phyloP scores from a whole-genome alignment of 768 basidiomycete genomes.

The Lactifluus rugatus region DNA sequence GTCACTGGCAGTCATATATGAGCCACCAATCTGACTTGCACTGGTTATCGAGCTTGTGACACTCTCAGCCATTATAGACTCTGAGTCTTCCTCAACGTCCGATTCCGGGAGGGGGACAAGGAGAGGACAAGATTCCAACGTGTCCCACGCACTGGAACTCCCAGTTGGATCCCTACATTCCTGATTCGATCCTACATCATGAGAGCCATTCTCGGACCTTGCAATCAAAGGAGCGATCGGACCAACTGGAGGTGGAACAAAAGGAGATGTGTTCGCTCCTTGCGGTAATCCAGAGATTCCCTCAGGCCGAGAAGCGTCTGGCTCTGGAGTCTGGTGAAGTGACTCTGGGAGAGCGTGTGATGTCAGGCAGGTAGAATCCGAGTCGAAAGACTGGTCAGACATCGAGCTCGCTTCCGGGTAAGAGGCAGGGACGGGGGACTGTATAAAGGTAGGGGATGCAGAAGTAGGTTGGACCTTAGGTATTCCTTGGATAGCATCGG shows the following conservation, averaged over 20 bases:
- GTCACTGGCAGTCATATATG: background rate
- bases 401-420: background rate
- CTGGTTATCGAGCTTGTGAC: background rate
- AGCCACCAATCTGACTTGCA: background rate
- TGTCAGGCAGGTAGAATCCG: background rate
- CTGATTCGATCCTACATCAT: background rate
- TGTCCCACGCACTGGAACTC: background rate
- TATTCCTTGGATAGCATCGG: background rate
- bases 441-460: background rate
- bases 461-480: background rate
- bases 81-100: slow-evolving; percentile 1
- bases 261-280: background rate
- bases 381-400: background rate
- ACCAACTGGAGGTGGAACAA: background rate
- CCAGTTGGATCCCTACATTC: background rate
- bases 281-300: background rate
- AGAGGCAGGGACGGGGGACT: background rate
- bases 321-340: background rate
- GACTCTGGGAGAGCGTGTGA: background rate
- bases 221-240: background rate
- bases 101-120: slow-evolving; percentile 7
- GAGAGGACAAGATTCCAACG: background rate
- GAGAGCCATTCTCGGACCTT: background rate
- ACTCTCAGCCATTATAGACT: background rate
- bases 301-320: background rate